Conservation (phyloP, 495 filamentous ascomycete genomes). For the Xylaria bambusicola region DNA sequence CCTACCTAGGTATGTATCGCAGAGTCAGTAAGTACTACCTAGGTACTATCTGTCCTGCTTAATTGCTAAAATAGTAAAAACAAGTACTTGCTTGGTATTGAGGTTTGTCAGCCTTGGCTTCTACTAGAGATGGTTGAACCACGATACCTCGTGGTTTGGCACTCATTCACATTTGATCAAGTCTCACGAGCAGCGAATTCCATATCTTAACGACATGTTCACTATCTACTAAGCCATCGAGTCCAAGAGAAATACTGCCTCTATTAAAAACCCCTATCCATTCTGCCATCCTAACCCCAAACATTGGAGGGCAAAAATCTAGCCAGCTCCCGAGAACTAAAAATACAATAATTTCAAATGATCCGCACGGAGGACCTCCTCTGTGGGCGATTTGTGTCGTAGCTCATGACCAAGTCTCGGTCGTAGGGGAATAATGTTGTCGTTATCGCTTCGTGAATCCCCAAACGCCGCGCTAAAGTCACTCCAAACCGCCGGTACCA, state of each 20-base stretch:
- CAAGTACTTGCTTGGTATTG: too few relatives aligned
- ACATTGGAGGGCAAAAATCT: slow-evolving; percentile 1
- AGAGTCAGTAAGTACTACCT: too few relatives aligned
- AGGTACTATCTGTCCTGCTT: too few relatives aligned
- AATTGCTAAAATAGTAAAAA: too few relatives aligned
- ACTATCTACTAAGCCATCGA: slow-evolving; percentile 11
- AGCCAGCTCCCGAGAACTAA: slow-evolving; percentile 9
- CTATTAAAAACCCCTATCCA: too few relatives aligned
- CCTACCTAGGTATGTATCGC: too few relatives aligned
- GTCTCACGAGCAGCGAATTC: background rate
- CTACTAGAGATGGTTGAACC: too few relatives aligned
- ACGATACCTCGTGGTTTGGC: too few relatives aligned
- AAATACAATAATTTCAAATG: slow-evolving; percentile 18
- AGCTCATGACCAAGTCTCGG: slow-evolving; percentile 36
- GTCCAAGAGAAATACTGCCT: too few relatives aligned
- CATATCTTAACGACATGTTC: slow-evolving; percentile 23
- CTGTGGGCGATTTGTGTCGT: slow-evolving; percentile 25
- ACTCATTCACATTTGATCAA: background rate
- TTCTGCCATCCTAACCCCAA: background rate
- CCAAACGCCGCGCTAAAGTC: slow-evolving; percentile 50
- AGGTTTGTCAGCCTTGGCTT: too few relatives aligned
- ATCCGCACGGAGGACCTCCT: slow-evolving; percentile 16
- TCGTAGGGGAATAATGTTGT: slow-evolving; percentile 23
- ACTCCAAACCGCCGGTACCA: slow-evolving; percentile 40
- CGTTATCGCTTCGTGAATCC: slow-evolving; percentile 28